Conservation (phyloP, 345 rosid genomes). For the Populus simonii region DNA sequence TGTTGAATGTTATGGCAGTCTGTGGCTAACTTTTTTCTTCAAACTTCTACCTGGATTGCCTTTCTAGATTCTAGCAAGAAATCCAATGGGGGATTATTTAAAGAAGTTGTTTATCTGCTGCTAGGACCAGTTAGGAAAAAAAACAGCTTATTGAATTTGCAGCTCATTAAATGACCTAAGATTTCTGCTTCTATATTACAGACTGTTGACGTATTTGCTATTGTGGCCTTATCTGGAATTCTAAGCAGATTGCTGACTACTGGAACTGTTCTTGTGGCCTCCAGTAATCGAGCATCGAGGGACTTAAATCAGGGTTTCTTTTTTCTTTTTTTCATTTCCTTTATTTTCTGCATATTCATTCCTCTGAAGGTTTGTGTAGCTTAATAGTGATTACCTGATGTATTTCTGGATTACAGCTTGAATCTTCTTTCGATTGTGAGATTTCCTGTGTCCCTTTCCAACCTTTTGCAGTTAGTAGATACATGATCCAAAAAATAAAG, state of each 20-base stretch:
- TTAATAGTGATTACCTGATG: neutral
- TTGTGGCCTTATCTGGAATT: conserved; percentile 98
- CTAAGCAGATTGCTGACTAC: conserved; percentile 79
- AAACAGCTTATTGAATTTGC: conserved; percentile 8
- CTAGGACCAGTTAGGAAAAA: neutral
- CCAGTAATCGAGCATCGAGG: conserved; percentile 86
- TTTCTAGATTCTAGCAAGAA: neutral
- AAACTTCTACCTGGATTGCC: neutral
- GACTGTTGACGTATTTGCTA: conserved; percentile 95
- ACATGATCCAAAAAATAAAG: too few species aligned
- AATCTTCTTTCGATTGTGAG: neutral
- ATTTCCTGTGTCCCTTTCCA: neutral
- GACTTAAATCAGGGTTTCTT: conserved; percentile 81
- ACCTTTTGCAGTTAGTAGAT: too few species aligned
- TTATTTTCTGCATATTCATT: neutral
- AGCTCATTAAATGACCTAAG: conserved; percentile 20
- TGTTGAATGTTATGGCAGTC: neutral
- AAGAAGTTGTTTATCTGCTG: neutral
- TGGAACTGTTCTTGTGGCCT: conserved; percentile 91
- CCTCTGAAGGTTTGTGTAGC: conserved; percentile 3
- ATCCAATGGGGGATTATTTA: neutral
- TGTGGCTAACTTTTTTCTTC: neutral
- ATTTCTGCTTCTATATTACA: conserved; percentile 45
- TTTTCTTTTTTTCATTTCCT: conserved; percentile 1
- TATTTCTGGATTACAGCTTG: neutral